Evolutionary conservation across 306 rosid genomes (phyloP).

Genomic region (Oxytropis ochrocephala): DNA sequence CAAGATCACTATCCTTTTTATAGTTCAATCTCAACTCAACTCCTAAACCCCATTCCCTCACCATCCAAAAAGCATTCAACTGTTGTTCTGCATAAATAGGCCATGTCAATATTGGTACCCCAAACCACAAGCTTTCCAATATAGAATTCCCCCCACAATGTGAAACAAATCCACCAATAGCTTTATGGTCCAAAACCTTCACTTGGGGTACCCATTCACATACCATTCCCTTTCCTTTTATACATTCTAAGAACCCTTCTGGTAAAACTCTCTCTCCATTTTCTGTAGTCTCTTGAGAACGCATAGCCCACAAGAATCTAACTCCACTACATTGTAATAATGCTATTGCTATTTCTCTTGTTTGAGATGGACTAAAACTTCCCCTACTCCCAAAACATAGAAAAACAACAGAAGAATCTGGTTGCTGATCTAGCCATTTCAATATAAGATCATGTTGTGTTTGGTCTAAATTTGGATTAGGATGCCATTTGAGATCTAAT

Average conservation of each 20-base stretch:
- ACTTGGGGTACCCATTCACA: constrained; percentile 62
- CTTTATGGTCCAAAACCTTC: constrained; percentile 44
- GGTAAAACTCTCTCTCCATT: constrained; percentile 25
- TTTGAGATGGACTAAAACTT: constrained; percentile 41
- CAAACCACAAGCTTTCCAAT: constrained; percentile 64
- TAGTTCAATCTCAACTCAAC: constrained; percentile 44
- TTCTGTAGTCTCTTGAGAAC: constrained; percentile 19
- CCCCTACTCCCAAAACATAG: constrained; percentile 68
- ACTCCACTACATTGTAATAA: constrained; percentile 42
- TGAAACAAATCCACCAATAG: constrained; percentile 46
- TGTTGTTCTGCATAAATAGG: constrained; percentile 65
- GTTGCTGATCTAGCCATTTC: constrained; percentile 54
- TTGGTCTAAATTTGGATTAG: constrained; percentile 27
- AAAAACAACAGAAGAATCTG: constrained; percentile 40
- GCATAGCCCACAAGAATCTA: constrained; percentile 51
- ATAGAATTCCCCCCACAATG: constrained; percentile 75
- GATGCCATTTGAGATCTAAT: constrained; percentile 27
- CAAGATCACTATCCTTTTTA: constrained; percentile 24
- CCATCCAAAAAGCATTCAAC: constrained; percentile 54
- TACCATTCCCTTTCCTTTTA: constrained; percentile 38
- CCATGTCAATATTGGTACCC: constrained; percentile 65
- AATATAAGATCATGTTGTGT: constrained; percentile 31
- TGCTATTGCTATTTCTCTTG: constrained; percentile 49
- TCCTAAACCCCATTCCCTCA: constrained; percentile 38
- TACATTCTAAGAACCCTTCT: constrained; percentile 56